Evolutionary conservation across 2,329 filamentous ascomycete species (phyloP), one percentile per base, ranked within the genome.

Genomic region (Phaeophleospora eucalypticola): DNA sequence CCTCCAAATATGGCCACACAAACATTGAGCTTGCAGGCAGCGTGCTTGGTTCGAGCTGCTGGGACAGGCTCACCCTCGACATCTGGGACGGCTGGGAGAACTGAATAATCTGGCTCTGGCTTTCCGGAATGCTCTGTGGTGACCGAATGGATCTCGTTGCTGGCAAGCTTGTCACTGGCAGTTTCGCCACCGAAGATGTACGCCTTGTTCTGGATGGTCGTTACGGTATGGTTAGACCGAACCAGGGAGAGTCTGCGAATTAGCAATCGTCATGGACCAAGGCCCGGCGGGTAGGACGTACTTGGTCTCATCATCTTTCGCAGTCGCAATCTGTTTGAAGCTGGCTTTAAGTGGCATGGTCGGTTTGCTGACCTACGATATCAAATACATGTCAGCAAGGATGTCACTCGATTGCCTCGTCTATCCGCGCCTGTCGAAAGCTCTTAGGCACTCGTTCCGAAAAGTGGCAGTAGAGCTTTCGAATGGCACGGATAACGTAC

Each of bases 141-240:
- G 29, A 73, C 51, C 2, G 63, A 60, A 43, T 73, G 71, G 1
- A 73, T 61, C 12, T 74, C 71, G 41, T 67, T 73, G 45, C 65
- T 67, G 3, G 69, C 68, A 12, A 71, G 49, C 19, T 62, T 57
- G n/a, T 62, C 62, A 4, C 60, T 57, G 1, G 60, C 51, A 18
- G 64, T 68, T 29, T 65, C 60, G 38, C 71, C 71, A 32, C 71
- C 71, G 46, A 72, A 73, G 18, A 74, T 65, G 52, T 70, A 73
- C 4, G 70, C 69, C 51, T 70, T 71, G 54, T 71, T 66, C 33
- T 61, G 55, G 24, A 73, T 57, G 1, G 71, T 59, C 1, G 65
- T 70, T 17, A 72, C 43, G 4, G 65, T 68, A 46, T 73, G 70
- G 40, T 68, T 65, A 47, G 64, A 58, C 18, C 64, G 57, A 9